Percentiles rank a stretch among this genome's conserved stretches.
Conservation (phyloP, 148 eudicot species). For the Euryodendron excelsum region DNA sequence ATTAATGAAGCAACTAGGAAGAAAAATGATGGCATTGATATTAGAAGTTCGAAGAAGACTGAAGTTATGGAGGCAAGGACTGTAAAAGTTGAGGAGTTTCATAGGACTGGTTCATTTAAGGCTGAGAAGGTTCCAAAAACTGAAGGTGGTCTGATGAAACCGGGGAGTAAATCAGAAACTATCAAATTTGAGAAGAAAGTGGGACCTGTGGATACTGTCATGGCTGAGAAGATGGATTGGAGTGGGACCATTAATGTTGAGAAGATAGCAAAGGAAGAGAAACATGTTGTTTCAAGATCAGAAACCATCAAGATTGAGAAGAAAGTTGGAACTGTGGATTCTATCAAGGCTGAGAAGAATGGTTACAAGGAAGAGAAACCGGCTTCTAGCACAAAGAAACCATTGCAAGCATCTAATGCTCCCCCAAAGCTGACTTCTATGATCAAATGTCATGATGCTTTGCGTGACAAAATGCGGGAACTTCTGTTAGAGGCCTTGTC, state of each 20-base stretch:
- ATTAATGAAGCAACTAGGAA: conserved; percentile 17
- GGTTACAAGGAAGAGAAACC: conserved; percentile 36
- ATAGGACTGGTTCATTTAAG: background rate
- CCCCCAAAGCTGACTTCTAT: conserved; percentile 59
- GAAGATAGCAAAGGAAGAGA: background rate
- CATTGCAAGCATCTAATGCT: conserved; percentile 24
- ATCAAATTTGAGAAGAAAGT: conserved; percentile 9
- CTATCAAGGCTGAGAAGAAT: conserved; percentile 35
- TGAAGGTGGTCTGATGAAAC: background rate
- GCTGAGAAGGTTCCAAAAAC: conserved; percentile 18
- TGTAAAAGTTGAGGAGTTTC: conserved; percentile 27
- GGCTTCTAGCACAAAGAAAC: conserved; percentile 23
- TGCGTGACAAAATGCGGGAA: conserved; percentile 57
- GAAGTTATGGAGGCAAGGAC: conserved; percentile 11
- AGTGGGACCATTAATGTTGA: background rate
- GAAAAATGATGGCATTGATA: conserved; percentile 22
- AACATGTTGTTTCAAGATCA: conserved; percentile 8
- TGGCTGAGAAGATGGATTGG: conserved; percentile 3
- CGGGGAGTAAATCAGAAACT: conserved; percentile 5
- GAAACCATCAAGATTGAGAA: conserved; percentile 14
- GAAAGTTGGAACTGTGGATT: conserved; percentile 1
- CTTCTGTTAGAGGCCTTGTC: conserved; percentile 49
- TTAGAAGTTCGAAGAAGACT: conserved; percentile 9
- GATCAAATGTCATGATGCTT: conserved; percentile 47
- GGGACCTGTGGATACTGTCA: background rate